Evolutionary conservation across 331 rosid species (phyloP).

Genomic region (Saraca asoca): DNA sequence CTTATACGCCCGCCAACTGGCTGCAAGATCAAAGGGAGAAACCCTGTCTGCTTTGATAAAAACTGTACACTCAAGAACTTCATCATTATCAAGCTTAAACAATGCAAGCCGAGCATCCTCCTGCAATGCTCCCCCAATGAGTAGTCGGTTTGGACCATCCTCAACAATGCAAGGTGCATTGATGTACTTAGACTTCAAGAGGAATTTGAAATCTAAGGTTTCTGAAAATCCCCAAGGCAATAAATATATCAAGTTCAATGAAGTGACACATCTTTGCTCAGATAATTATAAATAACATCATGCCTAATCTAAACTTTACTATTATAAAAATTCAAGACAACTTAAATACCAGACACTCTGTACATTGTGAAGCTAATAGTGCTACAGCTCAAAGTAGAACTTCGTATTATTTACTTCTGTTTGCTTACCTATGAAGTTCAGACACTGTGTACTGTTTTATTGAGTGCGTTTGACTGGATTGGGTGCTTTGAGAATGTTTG

Average conservation of each 20-base stretch:
- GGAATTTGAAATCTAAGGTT: conserved; percentile 91
- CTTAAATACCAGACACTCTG: conserved; percentile 2
- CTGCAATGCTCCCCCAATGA: conserved; percentile 78
- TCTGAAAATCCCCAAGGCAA: conserved; percentile 53
- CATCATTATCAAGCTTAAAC: conserved; percentile 67
- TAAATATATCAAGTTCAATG: conserved; percentile 19
- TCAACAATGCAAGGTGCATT: conserved; percentile 72
- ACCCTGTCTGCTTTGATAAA: conserved; percentile 86
- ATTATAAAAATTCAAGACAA: background rate
- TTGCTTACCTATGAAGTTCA: background rate
- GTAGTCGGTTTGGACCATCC: conserved; percentile 87
- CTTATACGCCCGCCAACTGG: conserved; percentile 98
- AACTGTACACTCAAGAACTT: conserved; percentile 76
- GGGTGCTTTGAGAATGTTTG: background rate
- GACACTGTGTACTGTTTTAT: conserved; percentile 18
- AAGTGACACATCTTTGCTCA: conserved; percentile 11
- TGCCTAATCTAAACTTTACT: conserved; percentile 1
- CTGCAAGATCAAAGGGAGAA: conserved; percentile 97
- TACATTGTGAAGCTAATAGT: conserved; percentile 9
- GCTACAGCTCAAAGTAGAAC: conserved; percentile 17
- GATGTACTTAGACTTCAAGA: conserved; percentile 76
- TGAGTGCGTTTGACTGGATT: conserved; percentile 13
- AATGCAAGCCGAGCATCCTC: conserved; percentile 86
- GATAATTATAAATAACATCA: background rate
- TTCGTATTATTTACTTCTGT: background rate